A percentile compares a stretch with the other conserved stretches of the same genome.
Conservation (phyloP, 257 asterid genomes). For the Nicotiana sylvestris region DNA sequence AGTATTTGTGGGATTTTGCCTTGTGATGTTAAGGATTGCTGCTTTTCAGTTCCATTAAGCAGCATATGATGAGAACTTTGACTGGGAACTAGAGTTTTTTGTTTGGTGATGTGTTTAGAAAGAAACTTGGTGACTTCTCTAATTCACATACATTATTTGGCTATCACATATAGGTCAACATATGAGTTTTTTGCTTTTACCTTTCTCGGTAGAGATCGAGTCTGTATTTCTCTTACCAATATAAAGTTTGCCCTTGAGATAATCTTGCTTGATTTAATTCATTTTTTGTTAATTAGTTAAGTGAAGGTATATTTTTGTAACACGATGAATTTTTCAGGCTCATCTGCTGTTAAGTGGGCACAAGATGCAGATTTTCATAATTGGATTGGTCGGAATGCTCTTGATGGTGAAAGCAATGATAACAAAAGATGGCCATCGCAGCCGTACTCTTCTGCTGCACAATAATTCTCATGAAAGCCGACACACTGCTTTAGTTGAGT, state of each 20-base stretch:
- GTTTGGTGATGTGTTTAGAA: neutral
- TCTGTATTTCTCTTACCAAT: neutral
- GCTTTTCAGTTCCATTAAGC: neutral
- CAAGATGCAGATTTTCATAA: conserved; percentile 52
- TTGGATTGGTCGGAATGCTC: conserved; percentile 56
- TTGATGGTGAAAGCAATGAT: conserved; percentile 42
- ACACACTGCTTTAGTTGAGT: no score
- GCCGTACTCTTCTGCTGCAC: conserved; percentile 41
- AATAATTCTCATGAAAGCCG: no score
- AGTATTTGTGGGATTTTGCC: neutral
- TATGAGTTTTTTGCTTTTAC: neutral
- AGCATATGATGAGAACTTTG: neutral
- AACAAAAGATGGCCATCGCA: conserved; percentile 63
- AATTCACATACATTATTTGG: neutral
- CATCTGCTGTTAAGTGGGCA: conserved; percentile 74
- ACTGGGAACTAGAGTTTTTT: neutral
- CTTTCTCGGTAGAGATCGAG: neutral
- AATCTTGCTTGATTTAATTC: neutral
- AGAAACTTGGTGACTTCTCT: neutral
- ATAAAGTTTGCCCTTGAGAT: neutral
- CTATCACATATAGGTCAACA: neutral
- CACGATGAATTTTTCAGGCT: conserved; percentile 40
- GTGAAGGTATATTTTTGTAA: neutral
- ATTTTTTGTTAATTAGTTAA: neutral
- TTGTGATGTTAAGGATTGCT: neutral